Percentiles rank a stretch among this genome's conserved stretches.
Conservation (phyloP, 2,329 filamentous ascomycete genomes). For the Geosmithia morbida region DNA sequence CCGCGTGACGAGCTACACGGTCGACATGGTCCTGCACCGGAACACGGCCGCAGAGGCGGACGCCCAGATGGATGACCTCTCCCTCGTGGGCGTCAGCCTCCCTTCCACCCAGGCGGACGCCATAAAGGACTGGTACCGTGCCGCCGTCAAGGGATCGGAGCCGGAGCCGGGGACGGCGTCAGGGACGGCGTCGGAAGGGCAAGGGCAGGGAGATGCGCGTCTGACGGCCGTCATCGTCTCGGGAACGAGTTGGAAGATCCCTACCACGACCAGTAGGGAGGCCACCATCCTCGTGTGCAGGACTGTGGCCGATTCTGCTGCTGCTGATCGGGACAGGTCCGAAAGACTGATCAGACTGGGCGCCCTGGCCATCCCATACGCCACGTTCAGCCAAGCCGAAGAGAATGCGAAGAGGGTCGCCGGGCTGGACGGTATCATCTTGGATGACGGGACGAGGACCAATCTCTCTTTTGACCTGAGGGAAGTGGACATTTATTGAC, state of each 20-base stretch:
- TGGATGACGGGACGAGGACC: slow-evolving; percentile 5
- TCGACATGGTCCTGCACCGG: slow-evolving; percentile 10
- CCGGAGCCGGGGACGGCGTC: not conserved
- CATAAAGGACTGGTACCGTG: slow-evolving; percentile 4
- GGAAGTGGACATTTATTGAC: slow-evolving; percentile 20
- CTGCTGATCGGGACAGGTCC: not conserved
- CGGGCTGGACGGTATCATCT: slow-evolving; percentile 8
- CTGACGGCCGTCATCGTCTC: slow-evolving; percentile 4
- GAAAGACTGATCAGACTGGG: not conserved
- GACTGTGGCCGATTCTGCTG: not conserved
- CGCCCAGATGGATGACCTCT: not conserved
- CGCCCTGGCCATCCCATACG: slow-evolving; percentile 5
- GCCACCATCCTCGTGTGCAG: slow-evolving; percentile 15
- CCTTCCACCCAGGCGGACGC: slow-evolving; percentile 1
- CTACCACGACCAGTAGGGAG: not conserved
- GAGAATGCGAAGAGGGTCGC: too few species aligned
- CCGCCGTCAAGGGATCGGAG: not conserved
- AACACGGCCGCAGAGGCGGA: not conserved
- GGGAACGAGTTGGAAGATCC: slow-evolving; percentile 1
- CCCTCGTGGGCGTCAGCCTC: slow-evolving; percentile 3
- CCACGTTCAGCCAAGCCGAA: slow-evolving; percentile 9
- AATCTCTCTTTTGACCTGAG: slow-evolving; percentile 13
- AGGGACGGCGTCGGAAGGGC: too few species aligned
- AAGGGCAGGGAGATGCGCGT: not conserved
- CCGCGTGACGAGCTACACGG: slow-evolving; percentile 18